Evolutionary conservation across 306 rosid species (phyloP).

Genomic region (Albizia julibrissin): DNA sequence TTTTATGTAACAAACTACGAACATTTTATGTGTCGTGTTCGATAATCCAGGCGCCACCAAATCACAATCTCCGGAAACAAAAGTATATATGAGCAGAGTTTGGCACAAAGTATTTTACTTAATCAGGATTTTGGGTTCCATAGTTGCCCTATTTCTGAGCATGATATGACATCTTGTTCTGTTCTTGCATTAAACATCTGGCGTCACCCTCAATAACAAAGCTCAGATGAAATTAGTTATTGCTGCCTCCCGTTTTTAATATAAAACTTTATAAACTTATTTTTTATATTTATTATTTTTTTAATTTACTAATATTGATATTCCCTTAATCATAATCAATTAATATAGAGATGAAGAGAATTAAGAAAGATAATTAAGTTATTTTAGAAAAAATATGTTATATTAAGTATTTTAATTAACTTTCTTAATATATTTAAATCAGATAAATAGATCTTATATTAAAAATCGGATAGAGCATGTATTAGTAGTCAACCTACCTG

Average conservation of each 20-base stretch:
- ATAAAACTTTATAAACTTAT: too few relatives aligned
- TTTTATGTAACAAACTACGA: not conserved
- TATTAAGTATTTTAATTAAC: too few relatives aligned
- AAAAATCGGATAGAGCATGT: too few relatives aligned
- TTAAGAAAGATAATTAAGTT: too few relatives aligned
- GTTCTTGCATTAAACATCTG: not conserved
- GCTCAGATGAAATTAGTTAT: not conserved
- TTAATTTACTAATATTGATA: too few relatives aligned
- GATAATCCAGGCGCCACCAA: not conserved
- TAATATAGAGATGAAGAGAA: too few relatives aligned
- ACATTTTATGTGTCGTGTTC: not conserved
- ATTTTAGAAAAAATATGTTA: too few relatives aligned
- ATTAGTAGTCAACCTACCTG: not conserved
- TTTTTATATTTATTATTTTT: too few relatives aligned
- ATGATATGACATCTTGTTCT: not conserved
- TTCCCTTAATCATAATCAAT: too few relatives aligned
- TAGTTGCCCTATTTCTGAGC: not conserved
- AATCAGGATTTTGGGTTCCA: not conserved
- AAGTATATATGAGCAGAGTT: not conserved
- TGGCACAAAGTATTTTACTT: not conserved
- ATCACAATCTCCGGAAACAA: not conserved
- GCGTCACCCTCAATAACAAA: not conserved
- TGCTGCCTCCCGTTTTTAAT: too few relatives aligned
- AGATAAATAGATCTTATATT: too few relatives aligned
- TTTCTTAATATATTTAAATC: too few relatives aligned